These are phyloP conservation scores for Wickerhamomyces alni DNA, from an alignment of 805 yeast genomes.

Conservation along the genomic window DNA sequence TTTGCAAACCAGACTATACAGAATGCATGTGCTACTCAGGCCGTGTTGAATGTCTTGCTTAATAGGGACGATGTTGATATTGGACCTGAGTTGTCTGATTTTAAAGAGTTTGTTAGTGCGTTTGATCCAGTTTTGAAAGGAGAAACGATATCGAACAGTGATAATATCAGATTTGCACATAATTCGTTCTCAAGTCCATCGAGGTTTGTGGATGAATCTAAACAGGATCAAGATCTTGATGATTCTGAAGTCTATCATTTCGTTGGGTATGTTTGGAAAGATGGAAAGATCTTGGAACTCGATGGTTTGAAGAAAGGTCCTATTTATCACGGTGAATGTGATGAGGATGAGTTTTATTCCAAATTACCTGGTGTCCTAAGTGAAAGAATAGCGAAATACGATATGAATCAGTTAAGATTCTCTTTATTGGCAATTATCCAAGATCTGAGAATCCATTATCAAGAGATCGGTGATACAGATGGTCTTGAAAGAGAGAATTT, in stretches of 20 bases:
- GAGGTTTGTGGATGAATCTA: conserved; percentile 39
- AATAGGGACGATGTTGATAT: conserved; percentile 37
- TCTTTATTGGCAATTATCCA: conserved; percentile 48
- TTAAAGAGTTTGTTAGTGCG: conserved; percentile 42
- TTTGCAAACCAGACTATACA: conserved; percentile 61
- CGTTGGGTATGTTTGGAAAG: conserved; percentile 41
- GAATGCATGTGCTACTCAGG: conserved; percentile 74
- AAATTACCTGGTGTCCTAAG: conserved; percentile 39
- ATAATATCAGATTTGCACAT: conserved; percentile 48
- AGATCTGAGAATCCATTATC: conserved; percentile 37
- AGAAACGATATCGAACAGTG: conserved; percentile 55
- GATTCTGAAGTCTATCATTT: conserved; percentile 56
- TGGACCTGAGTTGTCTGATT: conserved; percentile 42
- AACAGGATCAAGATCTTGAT: conserved; percentile 20
- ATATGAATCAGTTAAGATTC: conserved; percentile 46
- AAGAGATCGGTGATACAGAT: conserved; percentile 34
- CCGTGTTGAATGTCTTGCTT: conserved; percentile 51
- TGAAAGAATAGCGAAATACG: conserved; percentile 40
- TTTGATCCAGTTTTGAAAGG: conserved; percentile 56
- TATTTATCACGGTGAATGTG: conserved; percentile 44
- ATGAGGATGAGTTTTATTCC: conserved; percentile 34
- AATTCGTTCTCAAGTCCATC: conserved; percentile 56
- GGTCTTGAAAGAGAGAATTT: conserved; percentile 33
- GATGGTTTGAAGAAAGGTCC: conserved; percentile 58
- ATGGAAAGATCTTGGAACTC: conserved; percentile 48